Percentiles rank a stretch among this genome's conserved stretches.
These are phyloP conservation scores for Lichtheimia ramosa DNA, from an alignment of 371 early-diverging fungal genomes.

Conservation along the genomic window DNA sequence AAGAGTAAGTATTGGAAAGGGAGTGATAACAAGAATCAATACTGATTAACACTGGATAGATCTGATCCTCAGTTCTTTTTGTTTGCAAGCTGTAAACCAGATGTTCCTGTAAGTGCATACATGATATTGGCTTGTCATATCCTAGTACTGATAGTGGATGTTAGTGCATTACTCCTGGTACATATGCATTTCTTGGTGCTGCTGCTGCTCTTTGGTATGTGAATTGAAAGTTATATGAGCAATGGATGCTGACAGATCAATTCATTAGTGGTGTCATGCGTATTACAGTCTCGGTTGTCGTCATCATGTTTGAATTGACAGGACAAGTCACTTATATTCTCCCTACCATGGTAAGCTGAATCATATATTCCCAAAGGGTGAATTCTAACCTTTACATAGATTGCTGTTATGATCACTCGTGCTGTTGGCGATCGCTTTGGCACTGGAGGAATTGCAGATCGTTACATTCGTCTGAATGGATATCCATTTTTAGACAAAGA, in stretches of 20 bases:
- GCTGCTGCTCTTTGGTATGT: conserved; percentile 84
- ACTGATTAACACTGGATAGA: conserved; percentile 17
- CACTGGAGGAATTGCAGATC: conserved; percentile 86
- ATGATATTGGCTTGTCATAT: not conserved
- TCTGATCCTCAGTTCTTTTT: conserved; percentile 68
- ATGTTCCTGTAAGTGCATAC: conserved; percentile 54
- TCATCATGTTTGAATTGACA: conserved; percentile 96
- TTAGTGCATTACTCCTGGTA: conserved; percentile 90
- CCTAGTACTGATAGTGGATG: not conserved
- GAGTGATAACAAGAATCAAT: not conserved
- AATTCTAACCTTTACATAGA: conserved; percentile 26
- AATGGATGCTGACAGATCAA: not conserved
- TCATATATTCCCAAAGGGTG: too few species aligned
- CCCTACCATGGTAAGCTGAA: conserved; percentile 78
- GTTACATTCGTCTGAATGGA: conserved; percentile 80
- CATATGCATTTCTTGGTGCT: conserved; percentile 96
- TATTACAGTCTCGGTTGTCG: conserved; percentile 81
- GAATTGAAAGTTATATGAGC: not conserved
- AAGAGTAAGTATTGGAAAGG: conserved; percentile 25
- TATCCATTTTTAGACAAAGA: conserved; percentile 90
- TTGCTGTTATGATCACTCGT: conserved; percentile 87
- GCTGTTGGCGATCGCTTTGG: conserved; percentile 85
- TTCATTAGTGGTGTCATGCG: conserved; percentile 63
- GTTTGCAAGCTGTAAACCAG: conserved; percentile 79
- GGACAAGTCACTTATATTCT: conserved; percentile 90